Conservation (phyloP, 768 basidiomycete genomes). For the Russula sp. region DNA sequence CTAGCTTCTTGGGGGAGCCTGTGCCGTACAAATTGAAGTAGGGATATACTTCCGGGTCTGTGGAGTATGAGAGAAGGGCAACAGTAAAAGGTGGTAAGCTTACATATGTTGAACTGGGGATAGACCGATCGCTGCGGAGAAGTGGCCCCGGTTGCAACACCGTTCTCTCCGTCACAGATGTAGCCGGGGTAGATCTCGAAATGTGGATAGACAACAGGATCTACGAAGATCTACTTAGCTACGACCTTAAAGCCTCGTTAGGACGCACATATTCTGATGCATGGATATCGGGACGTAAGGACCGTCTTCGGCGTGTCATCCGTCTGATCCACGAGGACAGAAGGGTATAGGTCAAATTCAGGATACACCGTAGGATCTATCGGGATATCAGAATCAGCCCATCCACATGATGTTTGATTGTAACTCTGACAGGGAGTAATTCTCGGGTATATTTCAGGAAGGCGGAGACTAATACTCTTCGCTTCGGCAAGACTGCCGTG, state of each 20-base stretch:
- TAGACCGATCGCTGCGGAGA: not conserved
- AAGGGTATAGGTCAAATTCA: slow-evolving; percentile 17
- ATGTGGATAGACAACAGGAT: slow-evolving; percentile 16
- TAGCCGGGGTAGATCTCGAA: slow-evolving; percentile 22
- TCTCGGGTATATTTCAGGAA: slow-evolving; percentile 7
- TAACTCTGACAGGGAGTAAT: slow-evolving; percentile 8
- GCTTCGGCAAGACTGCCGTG: not conserved
- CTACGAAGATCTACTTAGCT: slow-evolving; percentile 1
- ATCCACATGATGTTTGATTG: not conserved
- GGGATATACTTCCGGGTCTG: slow-evolving; percentile 26
- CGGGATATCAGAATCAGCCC: not conserved
- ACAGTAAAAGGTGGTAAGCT: not conserved
- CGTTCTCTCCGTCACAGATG: slow-evolving; percentile 1
- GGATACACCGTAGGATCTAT: slow-evolving; percentile 18
- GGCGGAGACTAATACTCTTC: not conserved
- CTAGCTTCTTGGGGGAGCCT: not conserved
- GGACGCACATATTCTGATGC: slow-evolving; percentile 9
- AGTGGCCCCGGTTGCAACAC: slow-evolving; percentile 15
- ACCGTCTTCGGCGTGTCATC: not conserved
- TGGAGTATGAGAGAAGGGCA: not conserved
- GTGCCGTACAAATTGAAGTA: slow-evolving; percentile 27
- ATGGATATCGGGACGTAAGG: not conserved
- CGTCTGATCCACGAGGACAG: not conserved
- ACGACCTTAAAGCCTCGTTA: not conserved
- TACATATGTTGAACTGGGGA: slow-evolving; percentile 15